Evolutionary conservation across 768 basidiomycete species (phyloP).

Genomic region (Sporobolomyces roseus): DNA sequence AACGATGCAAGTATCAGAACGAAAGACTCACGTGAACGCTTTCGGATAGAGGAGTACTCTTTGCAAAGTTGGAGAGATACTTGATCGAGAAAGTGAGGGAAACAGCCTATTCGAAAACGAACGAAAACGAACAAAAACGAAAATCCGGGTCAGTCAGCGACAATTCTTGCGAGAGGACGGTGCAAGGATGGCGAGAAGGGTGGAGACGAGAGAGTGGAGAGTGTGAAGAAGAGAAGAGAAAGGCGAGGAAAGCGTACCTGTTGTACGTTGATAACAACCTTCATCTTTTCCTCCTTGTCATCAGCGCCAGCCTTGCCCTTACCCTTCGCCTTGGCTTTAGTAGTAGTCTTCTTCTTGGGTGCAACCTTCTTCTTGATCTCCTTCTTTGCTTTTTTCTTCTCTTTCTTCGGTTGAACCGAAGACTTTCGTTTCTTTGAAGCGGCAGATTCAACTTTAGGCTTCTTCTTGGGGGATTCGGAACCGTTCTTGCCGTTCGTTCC

Average conservation of each 20-base stretch:
- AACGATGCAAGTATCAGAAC: background rate
- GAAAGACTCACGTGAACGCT: constrained; percentile 56
- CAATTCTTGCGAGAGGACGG: too few relatives aligned
- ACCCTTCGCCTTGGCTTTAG: constrained; percentile 55
- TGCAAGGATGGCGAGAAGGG: too few relatives aligned
- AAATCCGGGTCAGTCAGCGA: background rate
- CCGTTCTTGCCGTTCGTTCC: constrained; percentile 1
- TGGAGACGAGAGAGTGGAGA: too few relatives aligned
- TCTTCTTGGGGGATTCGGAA: constrained; percentile 22
- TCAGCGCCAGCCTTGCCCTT: constrained; percentile 48
- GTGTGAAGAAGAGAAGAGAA: background rate
- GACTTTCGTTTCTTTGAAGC: constrained; percentile 50
- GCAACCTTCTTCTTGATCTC: constrained; percentile 26
- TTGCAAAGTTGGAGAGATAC: constrained; percentile 94
- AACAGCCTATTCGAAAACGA: constrained; percentile 80
- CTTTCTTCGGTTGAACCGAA: constrained; percentile 12
- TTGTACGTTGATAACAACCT: constrained; percentile 34
- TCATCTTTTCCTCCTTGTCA: constrained; percentile 10
- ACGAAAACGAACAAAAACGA: background rate
- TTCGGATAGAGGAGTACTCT: constrained; percentile 69
- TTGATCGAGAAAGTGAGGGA: constrained; percentile 91
- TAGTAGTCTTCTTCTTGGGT: constrained; percentile 1
- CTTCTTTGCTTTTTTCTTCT: constrained; percentile 23
- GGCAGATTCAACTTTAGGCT: constrained; percentile 56
- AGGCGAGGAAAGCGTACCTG: constrained; percentile 17